A percentile compares a stretch with the other conserved stretches of the same genome.
Conservation (phyloP, 2,329 filamentous ascomycete genomes). For the Kalmusia sp. region DNA sequence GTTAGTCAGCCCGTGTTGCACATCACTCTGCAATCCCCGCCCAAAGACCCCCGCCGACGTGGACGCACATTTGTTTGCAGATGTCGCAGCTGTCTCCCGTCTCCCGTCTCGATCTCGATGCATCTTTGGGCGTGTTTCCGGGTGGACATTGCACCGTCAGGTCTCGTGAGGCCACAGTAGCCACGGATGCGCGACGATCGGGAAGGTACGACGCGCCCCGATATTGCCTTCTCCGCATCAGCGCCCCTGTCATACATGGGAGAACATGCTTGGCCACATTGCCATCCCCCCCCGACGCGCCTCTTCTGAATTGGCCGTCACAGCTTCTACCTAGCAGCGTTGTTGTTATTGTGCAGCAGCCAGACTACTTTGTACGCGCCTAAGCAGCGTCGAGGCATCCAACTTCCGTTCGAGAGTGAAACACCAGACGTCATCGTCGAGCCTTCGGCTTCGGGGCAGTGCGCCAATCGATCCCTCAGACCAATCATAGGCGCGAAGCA, state of each 20-base stretch:
- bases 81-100: too few species aligned
- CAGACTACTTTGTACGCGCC: too few species aligned
- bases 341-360: too few species aligned
- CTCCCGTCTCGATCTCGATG: not conserved
- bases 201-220: conserved; percentile 9
- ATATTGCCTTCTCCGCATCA: conserved; percentile 7
- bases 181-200: conserved; percentile 4
- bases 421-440: conserved; percentile 17
- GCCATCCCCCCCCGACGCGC: not conserved
- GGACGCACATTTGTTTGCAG: not conserved
- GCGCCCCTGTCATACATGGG: not conserved
- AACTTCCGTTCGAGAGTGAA: conserved; percentile 9
- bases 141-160: not conserved
- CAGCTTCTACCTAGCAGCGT: too few species aligned
- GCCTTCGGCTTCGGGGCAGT: not conserved
- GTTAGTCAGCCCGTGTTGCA: not conserved
- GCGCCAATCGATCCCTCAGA: not conserved
- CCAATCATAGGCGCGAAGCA: conserved; percentile 7
- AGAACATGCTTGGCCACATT: not conserved
- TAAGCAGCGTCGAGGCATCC: not conserved
- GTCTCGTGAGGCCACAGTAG: conserved; percentile 1
- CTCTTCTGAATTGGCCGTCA: too few species aligned
- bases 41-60: not conserved
- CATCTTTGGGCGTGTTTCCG: not conserved
- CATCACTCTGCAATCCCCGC: not conserved